Base-by-base conservation (phyloP, 768 basidiomycete species). In the Termitomyces sp. region DNA sequence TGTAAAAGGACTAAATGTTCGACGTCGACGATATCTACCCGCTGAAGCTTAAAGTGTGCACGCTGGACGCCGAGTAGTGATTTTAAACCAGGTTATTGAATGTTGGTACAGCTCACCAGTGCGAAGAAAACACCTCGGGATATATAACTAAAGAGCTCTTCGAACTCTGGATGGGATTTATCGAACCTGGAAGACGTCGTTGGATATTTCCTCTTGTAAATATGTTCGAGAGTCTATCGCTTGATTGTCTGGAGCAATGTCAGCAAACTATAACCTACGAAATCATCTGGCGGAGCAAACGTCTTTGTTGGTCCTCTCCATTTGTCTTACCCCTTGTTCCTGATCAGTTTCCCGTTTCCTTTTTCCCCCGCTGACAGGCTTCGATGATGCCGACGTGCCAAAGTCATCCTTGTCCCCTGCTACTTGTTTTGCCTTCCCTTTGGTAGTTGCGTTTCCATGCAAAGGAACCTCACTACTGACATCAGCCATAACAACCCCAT, bases 221-320 rank as follows among this genome's bases (percentile, higher is more conserved):
- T 66, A 38, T 75, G 67, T 44, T 75, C 73, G 14, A 77, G 69
- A 3, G 76, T 64, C 0, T 66, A 66, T 49, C 71, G 73, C 62
- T 79, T 81, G 60, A 82, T 75, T 41, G 68, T 67, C 80, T 82
- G 56, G 7, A 34, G 35, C 43, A 53, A 48, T 32, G 19, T 34
- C 40, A 42, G 46, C 44, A 34, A 17, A n/a, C 19, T 26, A 49
- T 30, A 26, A 47, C 21, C 3, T 15, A 48, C 11, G 19, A 45
- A 46, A 30, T 30, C 51, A 45, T 41, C 26, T 41, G 50, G 44
- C 40, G 52, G 34, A 41, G 53, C 77, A 62, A 58, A 87, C 87
- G 58, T 75, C 76, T 66, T 84, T 88, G 64, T 87, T 88, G 5
- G 74, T 71, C 60, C 73, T 78, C 70, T 88, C 85, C 41, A 80